Conservation (phyloP, 352 stramenopile genomes). For the Phytophthora rubi region DNA sequence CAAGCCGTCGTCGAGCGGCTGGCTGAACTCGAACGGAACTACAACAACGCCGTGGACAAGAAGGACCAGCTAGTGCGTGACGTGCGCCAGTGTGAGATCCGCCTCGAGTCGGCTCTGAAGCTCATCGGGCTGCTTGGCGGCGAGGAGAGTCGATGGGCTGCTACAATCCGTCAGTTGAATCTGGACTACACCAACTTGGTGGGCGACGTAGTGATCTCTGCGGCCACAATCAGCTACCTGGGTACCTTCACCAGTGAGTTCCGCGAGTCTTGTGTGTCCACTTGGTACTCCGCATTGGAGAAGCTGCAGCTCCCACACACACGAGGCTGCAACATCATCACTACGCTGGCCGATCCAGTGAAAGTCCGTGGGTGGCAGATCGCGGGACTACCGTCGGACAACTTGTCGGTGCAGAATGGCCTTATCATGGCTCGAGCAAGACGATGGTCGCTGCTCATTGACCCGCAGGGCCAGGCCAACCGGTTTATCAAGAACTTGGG, state of each 20-base stretch:
- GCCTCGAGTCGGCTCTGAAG: conserved; percentile 90
- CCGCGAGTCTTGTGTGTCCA: conserved; percentile 79
- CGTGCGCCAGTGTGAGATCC: conserved; percentile 84
- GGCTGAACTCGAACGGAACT: conserved; percentile 90
- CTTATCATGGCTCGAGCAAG: conserved; percentile 92
- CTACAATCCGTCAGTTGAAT: conserved; percentile 84
- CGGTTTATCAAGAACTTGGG: conserved; percentile 94
- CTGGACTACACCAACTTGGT: conserved; percentile 89
- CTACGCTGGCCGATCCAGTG: conserved; percentile 91
- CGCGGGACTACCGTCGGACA: conserved; percentile 90
- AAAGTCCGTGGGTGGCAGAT: conserved; percentile 93
- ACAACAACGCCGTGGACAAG: conserved; percentile 87
- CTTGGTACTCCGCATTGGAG: conserved; percentile 85
- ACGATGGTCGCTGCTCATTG: conserved; percentile 92
- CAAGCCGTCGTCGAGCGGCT: conserved; percentile 89
- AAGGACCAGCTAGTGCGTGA: conserved; percentile 86
- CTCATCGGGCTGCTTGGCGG: conserved; percentile 91
- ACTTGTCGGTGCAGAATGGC: conserved; percentile 92
- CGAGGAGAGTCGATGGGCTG: conserved; percentile 90
- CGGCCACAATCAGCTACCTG: conserved; percentile 93
- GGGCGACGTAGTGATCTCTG: conserved; percentile 92
- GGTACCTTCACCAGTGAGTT: conserved; percentile 95
- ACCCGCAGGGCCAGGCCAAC: conserved; percentile 94
- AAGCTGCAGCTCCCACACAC: conserved; percentile 84
- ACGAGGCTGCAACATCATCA: conserved; percentile 84